Conservation (phyloP, 192 early-diverging fungal species). For the Funneliformis mosseae region DNA sequence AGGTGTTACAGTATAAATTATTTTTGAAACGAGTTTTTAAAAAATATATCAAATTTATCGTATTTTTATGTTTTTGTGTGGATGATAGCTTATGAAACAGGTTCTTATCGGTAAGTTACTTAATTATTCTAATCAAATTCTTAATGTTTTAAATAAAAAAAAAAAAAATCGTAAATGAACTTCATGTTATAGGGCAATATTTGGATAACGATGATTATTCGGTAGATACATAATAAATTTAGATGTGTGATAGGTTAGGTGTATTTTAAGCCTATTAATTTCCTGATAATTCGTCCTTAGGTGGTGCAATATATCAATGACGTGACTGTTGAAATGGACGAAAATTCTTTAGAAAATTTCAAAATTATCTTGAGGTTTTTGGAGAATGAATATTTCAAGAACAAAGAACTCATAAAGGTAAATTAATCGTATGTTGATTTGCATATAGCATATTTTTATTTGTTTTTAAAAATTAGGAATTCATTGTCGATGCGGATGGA, state of each 20-base stretch:
- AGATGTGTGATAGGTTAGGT: neutral
- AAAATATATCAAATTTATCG: neutral
- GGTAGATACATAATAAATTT: neutral
- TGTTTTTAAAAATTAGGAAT: neutral
- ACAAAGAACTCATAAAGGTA: neutral
- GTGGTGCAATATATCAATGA: neutral
- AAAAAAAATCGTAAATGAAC: neutral
- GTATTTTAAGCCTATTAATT: neutral
- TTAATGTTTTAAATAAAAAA: neutral
- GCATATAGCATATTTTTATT: neutral
- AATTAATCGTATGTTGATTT: neutral
- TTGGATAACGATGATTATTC: neutral
- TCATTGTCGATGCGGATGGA: neutral
- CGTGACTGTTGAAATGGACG: neutral
- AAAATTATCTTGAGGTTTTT: neutral
- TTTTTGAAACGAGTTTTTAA: neutral
- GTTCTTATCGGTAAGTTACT: neutral
- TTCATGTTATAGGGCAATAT: neutral
- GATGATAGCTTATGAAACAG: neutral
- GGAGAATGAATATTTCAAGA: neutral
- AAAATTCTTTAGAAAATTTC: neutral
- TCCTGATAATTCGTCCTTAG: neutral
- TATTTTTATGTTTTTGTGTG: neutral
- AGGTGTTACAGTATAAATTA: neutral
- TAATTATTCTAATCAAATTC: neutral